Evolutionary conservation across 2,329 filamentous ascomycete species (phyloP).

Genomic region (Pseudogymnoascus sp.): DNA sequence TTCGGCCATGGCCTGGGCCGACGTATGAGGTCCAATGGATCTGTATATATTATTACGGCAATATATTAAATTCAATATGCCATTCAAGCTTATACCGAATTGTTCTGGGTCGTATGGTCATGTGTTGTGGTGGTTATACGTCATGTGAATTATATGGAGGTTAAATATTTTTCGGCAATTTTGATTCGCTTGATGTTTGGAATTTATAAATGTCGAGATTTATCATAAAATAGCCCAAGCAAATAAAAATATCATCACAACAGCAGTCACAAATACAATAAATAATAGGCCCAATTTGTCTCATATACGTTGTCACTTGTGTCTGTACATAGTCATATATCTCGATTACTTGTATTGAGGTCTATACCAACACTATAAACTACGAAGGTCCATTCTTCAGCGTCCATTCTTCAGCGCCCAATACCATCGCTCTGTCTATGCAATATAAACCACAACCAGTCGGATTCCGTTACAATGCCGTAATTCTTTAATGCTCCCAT

Average conservation of each 20-base stretch:
- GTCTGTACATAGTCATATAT: not conserved
- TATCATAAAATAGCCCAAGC: not conserved
- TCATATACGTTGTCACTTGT: not conserved
- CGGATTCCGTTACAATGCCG: not conserved
- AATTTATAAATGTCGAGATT: not conserved
- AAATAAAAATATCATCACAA: not conserved
- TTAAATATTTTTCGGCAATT: slow-evolving; percentile 7
- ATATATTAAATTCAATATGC: not conserved
- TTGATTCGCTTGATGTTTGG: not conserved
- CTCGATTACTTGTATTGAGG: not conserved
- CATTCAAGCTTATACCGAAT: not conserved
- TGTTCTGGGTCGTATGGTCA: not conserved
- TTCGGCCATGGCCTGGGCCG: slow-evolving; percentile 1
- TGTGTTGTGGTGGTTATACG: slow-evolving; percentile 7
- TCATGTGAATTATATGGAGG: slow-evolving; percentile 8
- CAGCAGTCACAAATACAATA: not conserved
- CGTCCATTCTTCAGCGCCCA: not conserved
- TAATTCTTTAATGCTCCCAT: not conserved
- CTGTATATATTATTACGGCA: not conserved
- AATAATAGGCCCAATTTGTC: not conserved
- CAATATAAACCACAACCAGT: not conserved
- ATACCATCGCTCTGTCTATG: not conserved
- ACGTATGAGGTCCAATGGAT: not conserved
- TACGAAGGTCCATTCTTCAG: not conserved
- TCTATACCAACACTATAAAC: slow-evolving; percentile 5